These are phyloP conservation scores for Aspergillus brunneoviolaceus DNA, from an alignment of 2,329 filamentous ascomycete species.

Conservation along the genomic window DNA sequence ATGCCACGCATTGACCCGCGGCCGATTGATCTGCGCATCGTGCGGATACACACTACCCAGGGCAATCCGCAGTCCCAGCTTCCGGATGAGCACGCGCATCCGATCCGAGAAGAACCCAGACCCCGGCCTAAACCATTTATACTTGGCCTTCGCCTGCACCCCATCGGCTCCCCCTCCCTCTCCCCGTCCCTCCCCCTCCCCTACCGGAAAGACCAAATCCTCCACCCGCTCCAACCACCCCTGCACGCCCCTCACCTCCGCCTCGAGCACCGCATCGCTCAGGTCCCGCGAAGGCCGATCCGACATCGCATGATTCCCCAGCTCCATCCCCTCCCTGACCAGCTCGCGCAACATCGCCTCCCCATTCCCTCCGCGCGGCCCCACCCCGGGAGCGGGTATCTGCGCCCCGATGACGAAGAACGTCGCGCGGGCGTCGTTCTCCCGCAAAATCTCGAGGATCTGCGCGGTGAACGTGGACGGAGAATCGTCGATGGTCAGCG, in stretches of 20 bases:
- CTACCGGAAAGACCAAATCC: neutral
- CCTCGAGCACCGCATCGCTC: slow-evolving; percentile 56
- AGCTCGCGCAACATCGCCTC: slow-evolving; percentile 57
- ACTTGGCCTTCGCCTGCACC: slow-evolving; percentile 41
- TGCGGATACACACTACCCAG: slow-evolving; percentile 85
- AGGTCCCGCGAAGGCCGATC: slow-evolving; percentile 73
- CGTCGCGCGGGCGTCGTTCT: slow-evolving; percentile 70
- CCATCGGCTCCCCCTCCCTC: neutral
- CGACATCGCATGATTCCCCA: slow-evolving; percentile 87
- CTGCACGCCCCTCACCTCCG: slow-evolving; percentile 67
- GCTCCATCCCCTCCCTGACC: slow-evolving; percentile 64
- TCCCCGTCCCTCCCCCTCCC: neutral
- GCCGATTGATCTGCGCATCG: slow-evolving; percentile 77
- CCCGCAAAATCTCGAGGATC: slow-evolving; percentile 67
- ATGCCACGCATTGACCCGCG: slow-evolving; percentile 71
- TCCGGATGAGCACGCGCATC: slow-evolving; percentile 63
- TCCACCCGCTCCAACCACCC: slow-evolving; percentile 60
- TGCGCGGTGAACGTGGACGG: slow-evolving; percentile 70
- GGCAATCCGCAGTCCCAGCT: slow-evolving; percentile 69
- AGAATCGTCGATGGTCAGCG: slow-evolving; percentile 83
- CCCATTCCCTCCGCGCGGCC: neutral
- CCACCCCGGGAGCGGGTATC: slow-evolving; percentile 51
- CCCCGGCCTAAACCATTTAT: slow-evolving; percentile 76
- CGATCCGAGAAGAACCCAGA: slow-evolving; percentile 75
- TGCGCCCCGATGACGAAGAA: slow-evolving; percentile 88